Conservation (phyloP, 306 rosid species). For the Vigna hirtella region DNA sequence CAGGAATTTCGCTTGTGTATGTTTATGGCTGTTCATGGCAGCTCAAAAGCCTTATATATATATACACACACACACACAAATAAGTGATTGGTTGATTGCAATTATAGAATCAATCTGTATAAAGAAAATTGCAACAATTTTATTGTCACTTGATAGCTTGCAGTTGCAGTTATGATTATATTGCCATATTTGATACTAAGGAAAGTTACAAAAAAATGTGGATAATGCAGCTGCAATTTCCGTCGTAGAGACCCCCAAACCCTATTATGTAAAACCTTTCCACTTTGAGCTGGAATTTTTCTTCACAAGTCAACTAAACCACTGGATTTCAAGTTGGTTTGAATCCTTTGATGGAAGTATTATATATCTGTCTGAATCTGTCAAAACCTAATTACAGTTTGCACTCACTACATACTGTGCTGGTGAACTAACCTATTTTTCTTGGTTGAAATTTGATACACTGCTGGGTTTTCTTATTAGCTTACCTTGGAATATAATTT, state of each 20-base stretch:
- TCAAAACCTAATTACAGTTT: background rate
- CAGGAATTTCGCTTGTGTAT: background rate
- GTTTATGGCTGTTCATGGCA: background rate
- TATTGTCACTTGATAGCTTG: conserved; percentile 3
- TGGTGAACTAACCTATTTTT: background rate
- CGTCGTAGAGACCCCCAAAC: background rate
- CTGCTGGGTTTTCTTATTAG: background rate
- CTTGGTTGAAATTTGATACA: background rate
- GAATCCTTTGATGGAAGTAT: background rate
- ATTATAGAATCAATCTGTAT: background rate
- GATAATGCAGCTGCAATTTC: background rate
- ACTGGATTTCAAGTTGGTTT: background rate
- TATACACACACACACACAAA: background rate
- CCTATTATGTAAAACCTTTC: background rate
- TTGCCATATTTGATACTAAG: background rate
- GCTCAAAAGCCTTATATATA: background rate
- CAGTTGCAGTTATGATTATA: background rate
- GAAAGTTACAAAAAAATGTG: background rate
- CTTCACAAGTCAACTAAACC: background rate
- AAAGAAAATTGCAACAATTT: background rate
- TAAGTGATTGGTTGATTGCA: background rate
- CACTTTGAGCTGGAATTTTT: background rate
- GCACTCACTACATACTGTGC: background rate
- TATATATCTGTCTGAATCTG: background rate
- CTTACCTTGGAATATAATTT: background rate